A percentile compares a stretch with the other conserved stretches of the same genome.
Conservation (phyloP, 345 rosid species). For the Noccaea bulbosa region DNA sequence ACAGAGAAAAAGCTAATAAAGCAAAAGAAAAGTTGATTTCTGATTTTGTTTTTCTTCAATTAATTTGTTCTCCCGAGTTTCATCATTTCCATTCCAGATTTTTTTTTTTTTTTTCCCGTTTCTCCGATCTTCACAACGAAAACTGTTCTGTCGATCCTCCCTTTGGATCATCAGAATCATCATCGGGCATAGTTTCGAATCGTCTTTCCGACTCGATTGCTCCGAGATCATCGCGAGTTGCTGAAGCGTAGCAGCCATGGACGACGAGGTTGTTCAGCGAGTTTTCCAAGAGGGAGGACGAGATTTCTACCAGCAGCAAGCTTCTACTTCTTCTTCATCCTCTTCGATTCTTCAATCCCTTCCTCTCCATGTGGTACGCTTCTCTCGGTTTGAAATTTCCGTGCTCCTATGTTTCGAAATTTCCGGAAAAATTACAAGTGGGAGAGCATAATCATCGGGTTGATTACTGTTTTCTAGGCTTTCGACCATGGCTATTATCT, state of each 20-base stretch:
- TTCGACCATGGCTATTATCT: slow-evolving; percentile 93
- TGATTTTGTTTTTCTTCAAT: not conserved
- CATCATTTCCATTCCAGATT: slow-evolving; percentile 24
- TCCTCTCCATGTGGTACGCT: slow-evolving; percentile 88
- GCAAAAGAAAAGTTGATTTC: slow-evolving; percentile 28
- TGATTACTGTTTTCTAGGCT: slow-evolving; percentile 53
- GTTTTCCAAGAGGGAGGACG: slow-evolving; percentile 93
- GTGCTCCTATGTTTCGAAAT: too few species aligned
- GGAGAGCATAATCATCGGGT: not conserved
- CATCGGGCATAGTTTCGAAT: slow-evolving; percentile 12
- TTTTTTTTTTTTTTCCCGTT: not conserved
- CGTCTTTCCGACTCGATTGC: slow-evolving; percentile 1
- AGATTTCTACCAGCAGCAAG: slow-evolving; percentile 81
- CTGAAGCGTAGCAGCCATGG: slow-evolving; percentile 50
- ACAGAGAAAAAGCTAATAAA: not conserved
- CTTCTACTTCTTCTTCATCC: slow-evolving; percentile 79
- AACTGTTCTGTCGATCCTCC: slow-evolving; percentile 7
- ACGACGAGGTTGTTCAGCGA: slow-evolving; percentile 93
- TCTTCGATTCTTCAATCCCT: slow-evolving; percentile 92
- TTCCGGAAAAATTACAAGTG: not conserved
- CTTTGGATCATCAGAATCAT: slow-evolving; percentile 10
- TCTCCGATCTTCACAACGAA: slow-evolving; percentile 24
- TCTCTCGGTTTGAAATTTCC: slow-evolving; percentile 5
- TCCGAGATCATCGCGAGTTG: slow-evolving; percentile 33
- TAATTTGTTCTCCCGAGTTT: not conserved